Evolutionary conservation across 1,139 yeast genomes (phyloP).

Genomic region (Suhomyces bokatorum): DNA sequence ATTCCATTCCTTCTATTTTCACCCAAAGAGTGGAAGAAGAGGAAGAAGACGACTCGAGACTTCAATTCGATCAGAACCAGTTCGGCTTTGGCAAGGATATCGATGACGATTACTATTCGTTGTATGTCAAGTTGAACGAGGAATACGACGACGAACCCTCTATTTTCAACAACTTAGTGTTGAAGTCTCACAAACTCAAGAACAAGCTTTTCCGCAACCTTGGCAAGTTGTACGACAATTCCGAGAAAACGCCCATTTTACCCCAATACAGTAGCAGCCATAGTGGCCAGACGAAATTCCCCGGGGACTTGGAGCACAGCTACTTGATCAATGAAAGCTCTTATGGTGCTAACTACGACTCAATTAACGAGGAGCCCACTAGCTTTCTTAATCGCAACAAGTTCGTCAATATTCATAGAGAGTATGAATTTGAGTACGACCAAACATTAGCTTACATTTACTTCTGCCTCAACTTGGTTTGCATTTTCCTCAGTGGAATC

Average conservation of each 20-base stretch:
- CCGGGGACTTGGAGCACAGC: conserved; percentile 1
- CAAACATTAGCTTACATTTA: conserved; percentile 39
- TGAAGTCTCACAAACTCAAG: conserved; percentile 22
- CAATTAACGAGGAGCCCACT: conserved; percentile 36
- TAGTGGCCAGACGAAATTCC: conserved; percentile 5
- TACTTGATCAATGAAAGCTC: conserved; percentile 3
- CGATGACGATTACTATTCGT: conserved; percentile 22
- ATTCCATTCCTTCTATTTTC: conserved; percentile 17
- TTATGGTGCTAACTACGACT: conserved; percentile 26
- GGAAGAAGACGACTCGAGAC: conserved; percentile 16
- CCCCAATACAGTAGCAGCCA: conserved; percentile 7
- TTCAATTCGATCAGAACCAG: conserved; percentile 4
- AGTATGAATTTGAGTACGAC: conserved; percentile 39
- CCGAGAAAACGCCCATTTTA: background rate
- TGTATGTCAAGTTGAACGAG: conserved; percentile 20
- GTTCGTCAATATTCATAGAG: conserved; percentile 19
- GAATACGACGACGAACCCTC: conserved; percentile 18
- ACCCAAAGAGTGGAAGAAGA: conserved; percentile 16
- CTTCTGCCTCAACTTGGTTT: conserved; percentile 36
- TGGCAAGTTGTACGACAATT: conserved; percentile 2
- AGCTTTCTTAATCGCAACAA: conserved; percentile 16
- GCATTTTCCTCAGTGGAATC: conserved; percentile 44
- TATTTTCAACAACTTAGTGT: conserved; percentile 18
- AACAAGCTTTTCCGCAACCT: conserved; percentile 14
- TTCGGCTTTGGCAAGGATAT: conserved; percentile 7